Base-by-base conservation (phyloP, 257 asterid species). In the Nicotiana knightiana region DNA sequence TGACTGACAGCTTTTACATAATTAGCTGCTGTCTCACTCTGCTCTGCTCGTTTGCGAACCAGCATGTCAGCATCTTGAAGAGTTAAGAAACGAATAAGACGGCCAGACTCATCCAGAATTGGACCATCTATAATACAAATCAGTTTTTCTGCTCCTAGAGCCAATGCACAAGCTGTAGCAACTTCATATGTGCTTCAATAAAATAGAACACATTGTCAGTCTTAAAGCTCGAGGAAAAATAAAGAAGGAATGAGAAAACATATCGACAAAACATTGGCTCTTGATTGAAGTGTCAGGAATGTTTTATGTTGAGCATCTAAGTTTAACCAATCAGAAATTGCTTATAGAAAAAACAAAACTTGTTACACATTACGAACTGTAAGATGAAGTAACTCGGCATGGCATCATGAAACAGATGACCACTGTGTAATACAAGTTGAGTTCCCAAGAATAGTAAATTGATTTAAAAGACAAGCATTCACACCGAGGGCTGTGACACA, bases 81-180 rank as follows among this genome's bases (percentile, higher is more conserved):
- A 78, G 97, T 86, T 82, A 95, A 86, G 88, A 95, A 95, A 75
- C 86, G 90, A 87, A 93, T 91, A 62, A 93, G 97, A 81, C 91
- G 89, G 39, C 97, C 98, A 71, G 76, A 37, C 65, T 92, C 97
- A 77, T 95, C 97, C 71, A 89, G 86, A 87, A 95, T 92, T 30
- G 97, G 97, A 58, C 99, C 99, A 82, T 95, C 97, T 77, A 95
- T 93, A 76, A 95, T 88, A 88, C 97, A 92, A 63, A 93, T 91
- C 81, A 93, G 93, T 87, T 95, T 95, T 90, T 95, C 97, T 13
- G 98, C 95, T 79, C 93, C 94, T 83, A 95, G 96, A 89, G 99
- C 94, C 87, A 93, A 84, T 73, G 98, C 98, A 89, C 99, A 93
- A 39, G 99, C 98, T 83, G 99, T 93, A 51, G 99, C 98, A 33